These are phyloP conservation scores for Rhodotorula sp. DNA, from an alignment of 1,284 basidiomycete species.

Conservation along the genomic window DNA sequence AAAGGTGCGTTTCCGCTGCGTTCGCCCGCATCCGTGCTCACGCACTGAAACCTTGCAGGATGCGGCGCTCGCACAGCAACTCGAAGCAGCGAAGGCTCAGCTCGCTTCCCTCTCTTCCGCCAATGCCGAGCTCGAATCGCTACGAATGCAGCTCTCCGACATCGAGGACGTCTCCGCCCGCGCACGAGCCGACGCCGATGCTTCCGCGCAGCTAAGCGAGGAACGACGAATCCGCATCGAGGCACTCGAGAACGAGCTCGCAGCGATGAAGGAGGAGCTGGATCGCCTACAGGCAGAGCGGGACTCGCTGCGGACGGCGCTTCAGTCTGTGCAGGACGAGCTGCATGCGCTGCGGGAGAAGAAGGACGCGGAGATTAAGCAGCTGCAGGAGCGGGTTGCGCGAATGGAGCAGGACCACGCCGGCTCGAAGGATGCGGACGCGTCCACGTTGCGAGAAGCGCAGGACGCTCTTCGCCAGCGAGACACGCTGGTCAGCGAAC, in stretches of 20 bases:
- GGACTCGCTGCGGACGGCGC: not conserved
- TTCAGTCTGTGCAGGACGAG: not conserved
- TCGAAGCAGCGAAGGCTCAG: constrained; percentile 12
- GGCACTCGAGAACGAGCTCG: constrained; percentile 11
- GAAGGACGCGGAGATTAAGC: not conserved
- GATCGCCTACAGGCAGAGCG: not conserved
- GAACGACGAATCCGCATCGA: constrained; percentile 6
- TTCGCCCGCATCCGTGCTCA: too few species aligned
- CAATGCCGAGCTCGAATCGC: constrained; percentile 14
- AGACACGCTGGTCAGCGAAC: not conserved
- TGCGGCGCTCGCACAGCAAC: constrained; percentile 20
- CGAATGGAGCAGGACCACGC: not conserved
- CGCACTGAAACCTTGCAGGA: constrained; percentile 13
- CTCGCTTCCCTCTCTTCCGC: constrained; percentile 7
- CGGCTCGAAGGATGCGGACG: not conserved
- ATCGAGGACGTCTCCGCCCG: not conserved
- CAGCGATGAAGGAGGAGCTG: not conserved
- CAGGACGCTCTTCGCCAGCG: not conserved
- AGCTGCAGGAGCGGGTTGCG: not conserved
- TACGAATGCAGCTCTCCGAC: constrained; percentile 13
- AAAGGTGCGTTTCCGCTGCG: constrained; percentile 24
- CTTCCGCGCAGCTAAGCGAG: not conserved
- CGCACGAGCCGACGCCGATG: not conserved
- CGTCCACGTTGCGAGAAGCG: not conserved
- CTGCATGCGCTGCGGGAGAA: constrained; percentile 2